Evolutionary conservation across 2,329 filamentous ascomycete species (phyloP).

Genomic region (Raffaelea arxii): DNA sequence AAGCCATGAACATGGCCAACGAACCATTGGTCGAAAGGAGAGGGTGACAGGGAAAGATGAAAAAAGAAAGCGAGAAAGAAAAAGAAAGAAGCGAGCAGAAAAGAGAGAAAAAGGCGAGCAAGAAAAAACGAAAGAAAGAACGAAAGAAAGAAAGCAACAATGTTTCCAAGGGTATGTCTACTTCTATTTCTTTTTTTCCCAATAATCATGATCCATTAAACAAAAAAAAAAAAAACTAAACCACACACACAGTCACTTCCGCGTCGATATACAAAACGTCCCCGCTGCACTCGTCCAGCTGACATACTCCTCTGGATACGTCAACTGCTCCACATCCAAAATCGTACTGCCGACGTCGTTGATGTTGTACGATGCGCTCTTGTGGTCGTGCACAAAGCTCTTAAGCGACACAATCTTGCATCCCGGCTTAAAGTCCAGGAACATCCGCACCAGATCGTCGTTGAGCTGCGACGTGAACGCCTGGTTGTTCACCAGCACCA

Average conservation of each 20-base stretch:
- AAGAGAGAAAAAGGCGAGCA: too few species aligned
- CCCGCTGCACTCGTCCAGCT: slow-evolving; percentile 86
- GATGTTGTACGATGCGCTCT: slow-evolving; percentile 67
- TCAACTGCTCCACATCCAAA: slow-evolving; percentile 60
- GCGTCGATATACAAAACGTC: slow-evolving; percentile 79
- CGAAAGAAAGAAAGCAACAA: too few species aligned
- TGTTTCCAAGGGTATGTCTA: too few species aligned
- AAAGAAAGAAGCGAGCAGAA: too few species aligned
- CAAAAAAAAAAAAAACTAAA: not conserved
- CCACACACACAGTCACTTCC: slow-evolving; percentile 39
- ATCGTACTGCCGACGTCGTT: slow-evolving; percentile 74
- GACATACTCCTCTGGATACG: slow-evolving; percentile 62
- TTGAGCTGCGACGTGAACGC: slow-evolving; percentile 87
- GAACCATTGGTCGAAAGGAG: slow-evolving; percentile 27
- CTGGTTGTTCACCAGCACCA: slow-evolving; percentile 97
- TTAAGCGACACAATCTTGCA: slow-evolving; percentile 87
- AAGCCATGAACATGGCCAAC: slow-evolving; percentile 68
- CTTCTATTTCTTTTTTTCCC: too few species aligned
- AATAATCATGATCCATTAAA: too few species aligned
- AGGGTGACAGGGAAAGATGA: too few species aligned
- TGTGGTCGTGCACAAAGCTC: slow-evolving; percentile 75
- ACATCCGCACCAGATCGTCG: slow-evolving; percentile 74
- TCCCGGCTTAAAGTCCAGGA: slow-evolving; percentile 84
- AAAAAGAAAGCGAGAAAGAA: too few species aligned
- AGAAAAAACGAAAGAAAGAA: too few species aligned